Conservation (phyloP, 306 rosid genomes). For the Castanea crenata region DNA sequence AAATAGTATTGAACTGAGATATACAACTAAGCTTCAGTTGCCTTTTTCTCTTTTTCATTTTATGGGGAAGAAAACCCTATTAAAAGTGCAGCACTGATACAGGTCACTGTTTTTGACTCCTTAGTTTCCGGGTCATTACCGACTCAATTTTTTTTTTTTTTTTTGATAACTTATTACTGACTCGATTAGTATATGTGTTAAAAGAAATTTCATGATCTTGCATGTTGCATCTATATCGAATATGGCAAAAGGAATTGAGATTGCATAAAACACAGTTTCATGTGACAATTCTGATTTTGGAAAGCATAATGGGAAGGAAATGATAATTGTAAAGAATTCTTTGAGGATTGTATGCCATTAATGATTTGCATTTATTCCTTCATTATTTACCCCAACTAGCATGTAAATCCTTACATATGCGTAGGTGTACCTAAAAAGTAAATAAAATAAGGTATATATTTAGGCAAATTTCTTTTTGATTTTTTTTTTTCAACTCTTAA, state of each 20-base stretch:
- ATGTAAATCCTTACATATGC: too few relatives aligned
- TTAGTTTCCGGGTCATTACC: slow-evolving; percentile 22
- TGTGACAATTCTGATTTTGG: too few relatives aligned
- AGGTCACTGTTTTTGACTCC: slow-evolving; percentile 18
- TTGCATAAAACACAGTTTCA: too few relatives aligned
- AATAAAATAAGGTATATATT: too few relatives aligned
- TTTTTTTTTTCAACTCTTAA: too few relatives aligned
- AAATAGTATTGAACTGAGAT: neutral
- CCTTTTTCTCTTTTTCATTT: neutral
- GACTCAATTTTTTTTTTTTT: neutral
- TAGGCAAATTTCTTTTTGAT: too few relatives aligned
- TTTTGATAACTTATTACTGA: neutral
- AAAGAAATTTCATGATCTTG: neutral
- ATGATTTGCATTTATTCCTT: too few relatives aligned
- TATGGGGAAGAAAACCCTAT: slow-evolving; percentile 34
- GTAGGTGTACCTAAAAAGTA: too few relatives aligned
- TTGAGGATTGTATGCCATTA: too few relatives aligned
- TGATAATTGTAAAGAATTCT: too few relatives aligned
- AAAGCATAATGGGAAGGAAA: too few relatives aligned
- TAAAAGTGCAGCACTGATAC: slow-evolving; percentile 15
- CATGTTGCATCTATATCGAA: neutral
- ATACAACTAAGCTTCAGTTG: slow-evolving; percentile 15
- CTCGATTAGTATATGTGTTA: neutral
- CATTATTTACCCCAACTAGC: too few relatives aligned
- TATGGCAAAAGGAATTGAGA: neutral